These are phyloP conservation scores for Diaporthe batatas DNA, from an alignment of 2,329 filamentous ascomycete species.

Conservation along the genomic window DNA sequence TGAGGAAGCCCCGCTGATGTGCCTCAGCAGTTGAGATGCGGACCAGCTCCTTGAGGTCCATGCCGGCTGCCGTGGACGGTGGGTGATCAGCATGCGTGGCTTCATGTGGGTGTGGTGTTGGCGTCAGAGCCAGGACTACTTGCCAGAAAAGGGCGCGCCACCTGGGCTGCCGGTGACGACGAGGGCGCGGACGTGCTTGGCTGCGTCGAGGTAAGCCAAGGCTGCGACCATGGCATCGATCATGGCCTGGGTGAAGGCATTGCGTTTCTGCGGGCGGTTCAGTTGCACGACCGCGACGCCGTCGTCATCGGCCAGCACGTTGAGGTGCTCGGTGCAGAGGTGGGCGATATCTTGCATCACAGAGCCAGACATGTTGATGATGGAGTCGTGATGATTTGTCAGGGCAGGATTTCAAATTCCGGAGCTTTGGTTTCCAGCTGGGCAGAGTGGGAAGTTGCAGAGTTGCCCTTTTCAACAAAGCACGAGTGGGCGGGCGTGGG, in stretches of 20 bases:
- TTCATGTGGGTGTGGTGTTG: neutral
- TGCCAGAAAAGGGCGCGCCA: conserved; percentile 55
- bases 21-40: conserved; percentile 46
- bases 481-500: conserved; percentile 8
- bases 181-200: conserved; percentile 51
- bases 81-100: conserved; percentile 1
- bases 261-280: conserved; percentile 69
- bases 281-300: conserved; percentile 63
- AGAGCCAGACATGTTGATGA: conserved; percentile 1
- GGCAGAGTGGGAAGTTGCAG: too few species aligned
- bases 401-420: conserved; percentile 25
- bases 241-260: conserved; percentile 68
- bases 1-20: conserved; percentile 49
- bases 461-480: conserved; percentile 31
- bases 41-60: conserved; percentile 45
- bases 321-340: conserved; percentile 27
- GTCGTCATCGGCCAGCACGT: conserved; percentile 43
- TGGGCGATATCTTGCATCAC: conserved; percentile 25
- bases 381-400: conserved; percentile 15
- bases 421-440: neutral
- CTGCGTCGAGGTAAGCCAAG: conserved; percentile 45
- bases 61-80: conserved; percentile 37
- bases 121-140: conserved; percentile 39
- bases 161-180: conserved; percentile 53
- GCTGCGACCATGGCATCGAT: conserved; percentile 54